Base-by-base conservation (phyloP, 371 early-diverging fungal genomes). In the Haplosporangium sp. region DNA sequence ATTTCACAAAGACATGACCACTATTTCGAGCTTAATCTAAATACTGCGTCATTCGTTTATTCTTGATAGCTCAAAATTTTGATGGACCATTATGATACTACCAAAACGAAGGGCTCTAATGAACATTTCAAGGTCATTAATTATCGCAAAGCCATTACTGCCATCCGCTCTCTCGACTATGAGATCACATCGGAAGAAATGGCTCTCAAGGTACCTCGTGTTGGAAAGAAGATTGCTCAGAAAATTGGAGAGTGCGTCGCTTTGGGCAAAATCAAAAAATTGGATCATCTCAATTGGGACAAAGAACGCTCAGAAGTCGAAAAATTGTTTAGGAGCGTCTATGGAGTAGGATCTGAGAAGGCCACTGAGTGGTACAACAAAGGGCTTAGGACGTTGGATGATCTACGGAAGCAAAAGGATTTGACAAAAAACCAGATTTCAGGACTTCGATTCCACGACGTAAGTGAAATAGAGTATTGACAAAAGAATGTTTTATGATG, bases 131-230 rank as follows among this genome's bases (percentile, higher is more conserved):
- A 74, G 55, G 82, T 75, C 37, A 74, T 81, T 60, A 74, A 74
- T 38, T 81, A 81, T n/a, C 82, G 82, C 53, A 81, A 81, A 20
- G 82, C 82, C 34, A 81, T 81, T 47, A 81, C 82, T 5, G 72
- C 75, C 13, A 81, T 81, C 57, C 68, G 75, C 1, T 74, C 82
- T 0, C 61, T 81, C 39, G 72, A 81, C 39, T 81, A 74, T 45
- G 82, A 75, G 47, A 71, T 81, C 50, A 81, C 68, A 15, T 81
- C 82, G 4, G 75, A 81, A 50, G 82, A 71, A 35, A 74, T 74
- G 75, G 82, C 82, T 2, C 72, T 70, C 19, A 68, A 71, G 37
- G 60, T 81, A 0, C 75, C 71, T 9, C 75, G 82, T 1, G 72
- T 81, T 0, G 82, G 82, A 45, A 74, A 74, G 66, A 75, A 71